Evolutionary conservation across 2,329 filamentous ascomycete species (phyloP), one percentile per base, ranked within the genome.

Genomic region (Aspergillus fumigatus): DNA sequence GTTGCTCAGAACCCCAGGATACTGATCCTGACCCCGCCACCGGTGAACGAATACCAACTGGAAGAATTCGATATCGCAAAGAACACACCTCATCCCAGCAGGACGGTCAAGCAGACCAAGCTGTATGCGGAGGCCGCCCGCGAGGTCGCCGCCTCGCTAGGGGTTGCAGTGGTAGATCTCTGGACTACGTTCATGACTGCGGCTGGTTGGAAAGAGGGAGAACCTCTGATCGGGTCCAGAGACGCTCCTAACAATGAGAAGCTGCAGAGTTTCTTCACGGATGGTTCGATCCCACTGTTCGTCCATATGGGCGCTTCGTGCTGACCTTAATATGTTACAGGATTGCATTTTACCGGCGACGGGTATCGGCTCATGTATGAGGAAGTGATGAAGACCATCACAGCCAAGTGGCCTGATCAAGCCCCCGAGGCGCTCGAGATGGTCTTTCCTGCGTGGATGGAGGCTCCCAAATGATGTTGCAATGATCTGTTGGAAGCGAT

Each of bases 181-280:
- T 95, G 90, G 85, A 82, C 84, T 59, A 85, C 84, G 0, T 82
- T 97, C 65, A 90, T 96, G 86, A 79, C 84, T 54, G 80, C 83
- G 48, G 77, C 80, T 2, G 80, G 80, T 1, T 86, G 82, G 75
- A 70, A 77, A 17, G 73, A 75, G 62, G 80, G 77, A 6, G 74
- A 80, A 41, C 73, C 77, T 4, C 67, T 87, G 27, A 72, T 77
- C 14, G 81, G 92, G 72, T 77, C 84, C 73, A 70, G 81, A 70
- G 70, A 84, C 74, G 74, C 83, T 73, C 69, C 84, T 70, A 63
- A 80, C 50, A 88, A 86, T 67, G 80, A 85, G 53, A 76, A 72
- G 8, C 68, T 87, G 48, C 73, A 75, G 25, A 72, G 73, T 25
- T 72, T 85, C 53, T 74, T 87, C 59, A 76, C 76, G 51, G 84